Evolutionary conservation across 2,329 filamentous ascomycete species (phyloP), one percentile per base, ranked within the genome.

Genomic region (Pseudocercospora fuligena): DNA sequence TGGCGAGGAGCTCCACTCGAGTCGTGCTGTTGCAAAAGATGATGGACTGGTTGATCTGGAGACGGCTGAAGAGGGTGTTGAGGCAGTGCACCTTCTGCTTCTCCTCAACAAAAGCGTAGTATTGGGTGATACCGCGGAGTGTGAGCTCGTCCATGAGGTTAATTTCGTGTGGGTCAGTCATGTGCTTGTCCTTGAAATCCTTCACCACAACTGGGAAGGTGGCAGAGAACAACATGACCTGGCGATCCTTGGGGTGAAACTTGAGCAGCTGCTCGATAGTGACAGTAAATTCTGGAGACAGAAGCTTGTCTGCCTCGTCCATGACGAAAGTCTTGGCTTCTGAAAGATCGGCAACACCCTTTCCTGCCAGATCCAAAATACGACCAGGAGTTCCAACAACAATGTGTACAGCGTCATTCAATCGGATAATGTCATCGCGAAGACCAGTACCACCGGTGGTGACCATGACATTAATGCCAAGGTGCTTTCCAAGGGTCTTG

Each of bases 1-100:
- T 99, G 60, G 95, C 95, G 27, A 99, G 88, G 61, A 99, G 86
- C 82, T 99, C 95, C 68, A 99, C 95, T 72, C 95, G 92, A 80
- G 98, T 98, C 62, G 95, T 99, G 47, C 95, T 99, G 82, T 99
- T 99, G 84, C 95, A 99, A 84, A 99, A 99, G 79, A 99, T 99
- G 83, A 99, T 99, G 69, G 96, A 99, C 84, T 99, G 95, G 83
- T 99, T 99, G 83, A 99, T 99, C 82, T 99, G 94, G 16, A 99
- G 89, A 82, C 97, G 97, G 74, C 94, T 97, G 85, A 99, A 99
- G 70, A 99, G 90, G 0, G 95, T 99, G 84, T 99, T 99, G 72
- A 99, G 84, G 80, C 95, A 99, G 83, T 99, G 96, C 21, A 99
- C 95, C 83, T 99, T 99, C 79, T 97, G 93, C 83, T 97, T 97